Conservation (phyloP, 768 basidiomycete genomes). For the Lyophyllum atratum region DNA sequence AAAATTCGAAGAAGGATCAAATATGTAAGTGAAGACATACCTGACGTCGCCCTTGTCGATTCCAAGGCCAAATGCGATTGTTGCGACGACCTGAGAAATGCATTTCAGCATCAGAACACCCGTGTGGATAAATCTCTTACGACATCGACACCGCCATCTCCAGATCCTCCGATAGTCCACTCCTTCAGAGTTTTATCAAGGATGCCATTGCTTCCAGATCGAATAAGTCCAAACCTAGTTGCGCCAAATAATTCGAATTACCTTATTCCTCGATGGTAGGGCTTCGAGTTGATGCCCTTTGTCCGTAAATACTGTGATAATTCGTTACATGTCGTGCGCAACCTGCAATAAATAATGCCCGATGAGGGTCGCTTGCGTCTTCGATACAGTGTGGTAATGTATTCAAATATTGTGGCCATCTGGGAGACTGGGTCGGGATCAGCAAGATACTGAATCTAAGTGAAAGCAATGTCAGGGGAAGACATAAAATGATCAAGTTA, state of each 20-base stretch:
- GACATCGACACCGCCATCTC: constrained; percentile 60
- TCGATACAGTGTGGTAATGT: constrained; percentile 62
- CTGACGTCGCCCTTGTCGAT: constrained; percentile 84
- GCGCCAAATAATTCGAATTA: constrained; percentile 32
- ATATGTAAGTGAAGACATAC: constrained; percentile 28
- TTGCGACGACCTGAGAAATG: constrained; percentile 62
- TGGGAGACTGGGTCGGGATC: constrained; percentile 50
- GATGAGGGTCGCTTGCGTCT: constrained; percentile 61
- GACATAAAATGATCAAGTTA: background rate
- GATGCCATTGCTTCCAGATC: constrained; percentile 37
- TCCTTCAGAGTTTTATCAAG: constrained; percentile 64
- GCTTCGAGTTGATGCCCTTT: constrained; percentile 65
- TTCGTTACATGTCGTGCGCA: constrained; percentile 63
- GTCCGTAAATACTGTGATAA: constrained; percentile 63
- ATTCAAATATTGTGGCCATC: constrained; percentile 68
- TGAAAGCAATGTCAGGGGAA: background rate
- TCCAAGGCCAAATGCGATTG: constrained; percentile 85
- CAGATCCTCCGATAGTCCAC: constrained; percentile 55
- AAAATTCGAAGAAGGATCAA: background rate
- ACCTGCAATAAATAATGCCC: constrained; percentile 82
- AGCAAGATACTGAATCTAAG: constrained; percentile 64
- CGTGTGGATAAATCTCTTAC: constrained; percentile 36
- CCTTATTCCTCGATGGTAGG: constrained; percentile 77
- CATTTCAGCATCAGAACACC: background rate
- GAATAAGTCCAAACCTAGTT: too few species aligned